A percentile compares a stretch with the other conserved stretches of the same genome.
These are phyloP conservation scores for Collybiopsis confluens DNA, from an alignment of 768 basidiomycete species.

Conservation along the genomic window DNA sequence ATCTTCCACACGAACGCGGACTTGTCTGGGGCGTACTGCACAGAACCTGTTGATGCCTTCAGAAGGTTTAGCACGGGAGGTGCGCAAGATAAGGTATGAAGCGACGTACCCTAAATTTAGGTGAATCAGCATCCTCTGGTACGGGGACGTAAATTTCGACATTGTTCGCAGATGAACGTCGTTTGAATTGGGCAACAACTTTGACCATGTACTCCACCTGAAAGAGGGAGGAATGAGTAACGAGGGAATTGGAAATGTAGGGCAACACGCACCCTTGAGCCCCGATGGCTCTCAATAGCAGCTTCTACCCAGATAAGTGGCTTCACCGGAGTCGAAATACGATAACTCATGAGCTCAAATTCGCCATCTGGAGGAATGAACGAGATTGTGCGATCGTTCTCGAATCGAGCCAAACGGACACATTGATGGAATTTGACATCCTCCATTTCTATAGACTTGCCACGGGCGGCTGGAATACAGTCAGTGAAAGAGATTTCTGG, in stretches of 20 bases:
- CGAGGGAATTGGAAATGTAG: background rate
- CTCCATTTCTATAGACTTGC: constrained; percentile 99
- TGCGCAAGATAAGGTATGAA: background rate
- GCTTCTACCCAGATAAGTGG: constrained; percentile 98
- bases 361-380: constrained; percentile 99
- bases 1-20: constrained; percentile 99
- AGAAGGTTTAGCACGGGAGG: constrained; percentile 2
- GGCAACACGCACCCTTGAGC: constrained; percentile 23
- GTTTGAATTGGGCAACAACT: constrained; percentile 94
- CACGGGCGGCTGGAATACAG: constrained; percentile 73
- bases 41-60: constrained; percentile 95
- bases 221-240: background rate
- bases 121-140: constrained; percentile 96
- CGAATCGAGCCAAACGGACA: constrained; percentile 93
- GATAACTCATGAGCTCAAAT: constrained; percentile 88
- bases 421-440: constrained; percentile 99
- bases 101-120: constrained; percentile 82
- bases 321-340: constrained; percentile 94
- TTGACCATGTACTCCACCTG: constrained; percentile 96
- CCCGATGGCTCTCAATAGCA: constrained; percentile 88
- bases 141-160: constrained; percentile 99
- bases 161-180: constrained; percentile 94
- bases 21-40: constrained; percentile 97
- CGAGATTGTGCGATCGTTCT: constrained; percentile 97
- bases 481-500: no score